phyloP scores from a whole-genome alignment of 305 asterid species.

The Solanum chacoense region DNA sequence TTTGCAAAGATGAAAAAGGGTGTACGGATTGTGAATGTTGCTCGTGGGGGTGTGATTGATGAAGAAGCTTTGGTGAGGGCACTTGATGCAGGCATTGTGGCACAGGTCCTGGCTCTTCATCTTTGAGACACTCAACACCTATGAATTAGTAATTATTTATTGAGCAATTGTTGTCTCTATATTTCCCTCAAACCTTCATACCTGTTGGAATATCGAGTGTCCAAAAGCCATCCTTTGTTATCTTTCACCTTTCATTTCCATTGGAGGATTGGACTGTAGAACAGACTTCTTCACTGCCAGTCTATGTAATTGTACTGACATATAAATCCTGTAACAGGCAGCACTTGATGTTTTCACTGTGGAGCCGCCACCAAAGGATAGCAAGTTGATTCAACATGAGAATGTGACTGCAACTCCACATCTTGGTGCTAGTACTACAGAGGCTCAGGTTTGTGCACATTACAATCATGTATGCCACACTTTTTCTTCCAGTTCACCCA shows the following conservation, averaged over 20 bases:
- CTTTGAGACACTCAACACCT: background rate
- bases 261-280: background rate
- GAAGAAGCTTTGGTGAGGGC: constrained; percentile 91
- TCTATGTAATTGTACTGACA: background rate
- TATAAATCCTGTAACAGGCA: constrained; percentile 38
- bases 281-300: background rate
- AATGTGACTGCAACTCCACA: constrained; percentile 87
- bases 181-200: background rate
- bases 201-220: background rate
- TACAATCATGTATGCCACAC: background rate
- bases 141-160: background rate
- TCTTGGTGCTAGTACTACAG: constrained; percentile 97
- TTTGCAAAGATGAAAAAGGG: constrained; percentile 97
- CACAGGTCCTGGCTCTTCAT: constrained; percentile 52
- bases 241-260: background rate
- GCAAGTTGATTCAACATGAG: constrained; percentile 66
- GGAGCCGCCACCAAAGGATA: constrained; percentile 90
- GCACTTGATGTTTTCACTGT: constrained; percentile 94
- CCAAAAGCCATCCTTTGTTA: background rate
- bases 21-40: constrained; percentile 81
- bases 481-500: background rate
- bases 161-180: background rate
- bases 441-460: constrained; percentile 73
- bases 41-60: constrained; percentile 99
- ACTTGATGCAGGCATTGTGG: constrained; percentile 83